These are phyloP conservation scores for Phallus indusiatus DNA, from an alignment of 768 basidiomycete genomes.

Conservation along the genomic window DNA sequence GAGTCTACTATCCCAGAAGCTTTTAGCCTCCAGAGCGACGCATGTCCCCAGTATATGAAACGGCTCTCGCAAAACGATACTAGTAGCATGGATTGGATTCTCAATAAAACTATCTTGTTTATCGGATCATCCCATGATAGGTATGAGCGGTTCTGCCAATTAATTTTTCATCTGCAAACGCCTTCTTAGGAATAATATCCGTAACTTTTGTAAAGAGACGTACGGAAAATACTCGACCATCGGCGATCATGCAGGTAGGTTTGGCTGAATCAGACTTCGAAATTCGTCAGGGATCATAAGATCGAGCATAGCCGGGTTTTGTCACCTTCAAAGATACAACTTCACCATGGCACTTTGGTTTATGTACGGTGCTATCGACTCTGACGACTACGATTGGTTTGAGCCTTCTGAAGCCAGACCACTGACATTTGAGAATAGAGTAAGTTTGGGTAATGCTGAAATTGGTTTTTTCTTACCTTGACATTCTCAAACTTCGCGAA, in stretches of 20 bases:
- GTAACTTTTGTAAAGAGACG: background rate
- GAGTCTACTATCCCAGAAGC: background rate
- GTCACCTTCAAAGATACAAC: background rate
- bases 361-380: background rate
- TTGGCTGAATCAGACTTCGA: background rate
- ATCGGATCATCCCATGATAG: slow-evolving; percentile 8
- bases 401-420: background rate
- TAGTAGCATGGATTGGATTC: slow-evolving; percentile 1
- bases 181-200: background rate
- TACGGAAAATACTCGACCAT: background rate
- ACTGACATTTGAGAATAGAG: background rate
- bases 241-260: background rate
- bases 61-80: background rate
- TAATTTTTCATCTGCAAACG: background rate
- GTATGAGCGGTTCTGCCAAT: background rate
- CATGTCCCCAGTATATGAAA: slow-evolving; percentile 4
- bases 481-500: background rate
- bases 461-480: background rate
- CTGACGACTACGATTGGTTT: slow-evolving; percentile 1
- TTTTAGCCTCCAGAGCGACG: background rate
- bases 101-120: slow-evolving; percentile 2
- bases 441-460: background rate
- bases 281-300: background rate
- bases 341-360: slow-evolving; percentile 3
- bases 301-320: background rate